phyloP scores from a whole-genome alignment of 768 basidiomycete species.

The Neoboletus brunneissimus region DNA sequence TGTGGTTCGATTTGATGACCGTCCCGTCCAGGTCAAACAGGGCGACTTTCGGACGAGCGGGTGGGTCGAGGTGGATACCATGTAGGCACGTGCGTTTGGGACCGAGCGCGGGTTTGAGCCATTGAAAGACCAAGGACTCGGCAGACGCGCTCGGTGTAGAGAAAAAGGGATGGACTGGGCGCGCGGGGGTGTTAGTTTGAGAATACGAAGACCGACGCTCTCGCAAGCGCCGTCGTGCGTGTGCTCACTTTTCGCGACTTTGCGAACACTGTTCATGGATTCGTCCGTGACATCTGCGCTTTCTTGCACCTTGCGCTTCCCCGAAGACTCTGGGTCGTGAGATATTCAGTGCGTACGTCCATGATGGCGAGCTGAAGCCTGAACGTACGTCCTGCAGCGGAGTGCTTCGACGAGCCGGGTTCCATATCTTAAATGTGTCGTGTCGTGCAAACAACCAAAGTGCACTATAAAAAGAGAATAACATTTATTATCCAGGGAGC shows the following conservation, averaged over 20 bases:
- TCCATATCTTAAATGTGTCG: slow-evolving; percentile 9
- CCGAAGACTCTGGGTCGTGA: slow-evolving; percentile 1
- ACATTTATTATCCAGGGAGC: slow-evolving; percentile 11
- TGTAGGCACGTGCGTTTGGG: slow-evolving; percentile 37
- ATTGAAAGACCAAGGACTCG: slow-evolving; percentile 20
- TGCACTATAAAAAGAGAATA: slow-evolving; percentile 20
- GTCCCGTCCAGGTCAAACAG: slow-evolving; percentile 89
- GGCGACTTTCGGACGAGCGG: slow-evolving; percentile 56
- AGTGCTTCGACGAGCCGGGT: slow-evolving; percentile 11
- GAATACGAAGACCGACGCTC: not conserved
- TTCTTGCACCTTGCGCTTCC: slow-evolving; percentile 22
- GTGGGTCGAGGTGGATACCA: slow-evolving; percentile 31
- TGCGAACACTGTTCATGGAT: slow-evolving; percentile 16
- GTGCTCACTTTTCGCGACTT: slow-evolving; percentile 29
- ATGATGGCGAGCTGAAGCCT: not conserved
- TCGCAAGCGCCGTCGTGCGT: not conserved
- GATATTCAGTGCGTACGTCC: not conserved
- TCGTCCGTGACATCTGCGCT: slow-evolving; percentile 11
- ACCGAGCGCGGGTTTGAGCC: slow-evolving; percentile 36
- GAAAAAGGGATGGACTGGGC: slow-evolving; percentile 45
- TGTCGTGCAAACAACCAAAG: not conserved
- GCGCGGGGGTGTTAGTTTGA: not conserved
- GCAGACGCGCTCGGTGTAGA: slow-evolving; percentile 21
- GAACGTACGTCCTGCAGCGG: slow-evolving; percentile 11
- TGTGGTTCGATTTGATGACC: slow-evolving; percentile 53